Evolutionary conservation across 108 stramenopile genomes (phyloP).

Genomic region (Schizochytrium sp.): DNA sequence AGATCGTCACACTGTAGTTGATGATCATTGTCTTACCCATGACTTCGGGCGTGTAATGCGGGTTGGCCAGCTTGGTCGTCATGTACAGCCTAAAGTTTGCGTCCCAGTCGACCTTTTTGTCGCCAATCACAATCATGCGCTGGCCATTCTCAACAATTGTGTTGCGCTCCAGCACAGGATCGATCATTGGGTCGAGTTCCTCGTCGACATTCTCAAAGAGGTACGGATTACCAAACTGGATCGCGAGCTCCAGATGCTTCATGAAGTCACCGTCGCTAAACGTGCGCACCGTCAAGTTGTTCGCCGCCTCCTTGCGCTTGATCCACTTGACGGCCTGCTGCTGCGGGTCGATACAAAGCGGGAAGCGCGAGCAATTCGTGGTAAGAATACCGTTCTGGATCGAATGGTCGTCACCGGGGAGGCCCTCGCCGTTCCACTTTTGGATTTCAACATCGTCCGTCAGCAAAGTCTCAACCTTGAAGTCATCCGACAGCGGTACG

Average conservation of each 20-base stretch:
- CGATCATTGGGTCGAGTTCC: conserved; percentile 62
- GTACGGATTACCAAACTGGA: conserved; percentile 64
- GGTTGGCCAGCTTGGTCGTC: conserved; percentile 62
- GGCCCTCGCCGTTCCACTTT: conserved; percentile 54
- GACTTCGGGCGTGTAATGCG: conserved; percentile 61
- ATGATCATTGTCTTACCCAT: conserved; percentile 67
- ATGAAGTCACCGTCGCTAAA: conserved; percentile 60
- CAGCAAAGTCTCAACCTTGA: conserved; percentile 45
- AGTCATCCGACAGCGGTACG: conserved; percentile 47
- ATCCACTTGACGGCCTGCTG: conserved; percentile 65
- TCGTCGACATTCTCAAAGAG: conserved; percentile 63
- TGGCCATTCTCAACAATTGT: conserved; percentile 35
- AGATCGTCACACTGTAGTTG: conserved; percentile 61
- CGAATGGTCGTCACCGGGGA: conserved; percentile 59
- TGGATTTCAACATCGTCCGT: conserved; percentile 57
- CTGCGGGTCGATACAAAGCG: conserved; percentile 62
- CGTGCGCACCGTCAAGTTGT: conserved; percentile 52
- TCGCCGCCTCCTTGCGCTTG: conserved; percentile 50
- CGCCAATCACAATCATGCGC: conserved; percentile 49
- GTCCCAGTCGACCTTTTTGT: conserved; percentile 59
- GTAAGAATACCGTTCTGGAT: conserved; percentile 64
- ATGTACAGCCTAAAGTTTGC: conserved; percentile 55
- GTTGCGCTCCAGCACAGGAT: conserved; percentile 60
- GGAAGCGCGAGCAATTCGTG: conserved; percentile 52
- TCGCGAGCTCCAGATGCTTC: conserved; percentile 63